Conservation (phyloP, 495 filamentous ascomycete genomes). For the Pseudotulostoma volvatum region DNA sequence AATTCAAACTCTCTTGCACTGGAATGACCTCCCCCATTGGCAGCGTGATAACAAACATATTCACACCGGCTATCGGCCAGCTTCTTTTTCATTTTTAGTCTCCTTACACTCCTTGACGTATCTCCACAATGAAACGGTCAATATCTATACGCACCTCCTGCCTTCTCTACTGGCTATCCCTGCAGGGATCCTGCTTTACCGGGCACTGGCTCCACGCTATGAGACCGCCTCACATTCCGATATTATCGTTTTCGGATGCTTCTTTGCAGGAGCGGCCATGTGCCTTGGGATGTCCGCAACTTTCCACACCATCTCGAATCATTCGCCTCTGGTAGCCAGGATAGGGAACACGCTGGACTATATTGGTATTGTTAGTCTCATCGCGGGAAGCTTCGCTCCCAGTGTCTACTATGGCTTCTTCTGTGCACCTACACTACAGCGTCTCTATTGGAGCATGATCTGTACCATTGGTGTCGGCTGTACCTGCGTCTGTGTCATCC, state of each 20-base stretch:
- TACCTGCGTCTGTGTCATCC: slow-evolving; percentile 53
- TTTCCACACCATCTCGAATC: slow-evolving; percentile 57
- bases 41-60: slow-evolving; percentile 69
- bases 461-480: slow-evolving; percentile 59
- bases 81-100: slow-evolving; percentile 43
- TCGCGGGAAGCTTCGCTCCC: slow-evolving; percentile 76
- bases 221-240: slow-evolving; percentile 45
- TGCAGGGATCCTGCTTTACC: slow-evolving; percentile 28
- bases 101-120: slow-evolving; percentile 52
- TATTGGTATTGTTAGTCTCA: slow-evolving; percentile 76
- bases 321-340: slow-evolving; percentile 39
- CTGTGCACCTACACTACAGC: slow-evolving; percentile 43
- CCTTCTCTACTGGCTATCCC: slow-evolving; percentile 26
- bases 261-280: slow-evolving; percentile 56
- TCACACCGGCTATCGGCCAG: slow-evolving; percentile 51
- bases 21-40: slow-evolving; percentile 51
- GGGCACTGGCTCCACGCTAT: slow-evolving; percentile 46
- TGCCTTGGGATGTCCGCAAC: slow-evolving; percentile 78
- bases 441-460: slow-evolving; percentile 66
- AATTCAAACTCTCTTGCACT: slow-evolving; percentile 33
- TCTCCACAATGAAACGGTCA: slow-evolving; percentile 90
- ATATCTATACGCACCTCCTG: slow-evolving; percentile 80
- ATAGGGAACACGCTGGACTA: slow-evolving; percentile 73
- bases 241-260: slow-evolving; percentile 55
- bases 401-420: slow-evolving; percentile 78